Percentiles rank a stretch among this genome's conserved stretches.
These are phyloP conservation scores for Aspergillus wentii DNA, from an alignment of 495 filamentous ascomycete genomes.

Conservation along the genomic window DNA sequence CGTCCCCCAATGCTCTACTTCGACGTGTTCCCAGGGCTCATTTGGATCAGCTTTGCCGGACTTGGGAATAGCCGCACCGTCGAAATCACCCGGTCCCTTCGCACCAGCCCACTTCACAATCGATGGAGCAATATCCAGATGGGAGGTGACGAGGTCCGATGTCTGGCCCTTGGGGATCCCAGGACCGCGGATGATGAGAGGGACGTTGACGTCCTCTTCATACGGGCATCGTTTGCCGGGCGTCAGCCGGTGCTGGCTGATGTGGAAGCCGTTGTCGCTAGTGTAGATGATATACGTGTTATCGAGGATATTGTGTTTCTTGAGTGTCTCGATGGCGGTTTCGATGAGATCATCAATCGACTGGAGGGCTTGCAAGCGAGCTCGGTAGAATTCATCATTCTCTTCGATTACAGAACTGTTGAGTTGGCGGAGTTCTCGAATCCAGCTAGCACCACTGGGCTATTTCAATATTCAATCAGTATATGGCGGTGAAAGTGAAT, in stretches of 20 bases:
- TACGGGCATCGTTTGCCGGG: conserved; percentile 69
- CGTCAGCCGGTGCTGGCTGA: conserved; percentile 66
- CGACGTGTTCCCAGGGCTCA: conserved; percentile 53
- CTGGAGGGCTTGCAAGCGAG: too few relatives aligned
- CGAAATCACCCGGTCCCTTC: conserved; percentile 47
- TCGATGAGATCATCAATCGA: too few relatives aligned
- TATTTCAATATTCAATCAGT: too few relatives aligned
- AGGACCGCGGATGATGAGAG: conserved; percentile 57
- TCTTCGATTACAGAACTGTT: too few relatives aligned
- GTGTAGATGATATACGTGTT: conserved; percentile 71
- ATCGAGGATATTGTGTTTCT: too few relatives aligned
- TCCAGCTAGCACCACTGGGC: too few relatives aligned
- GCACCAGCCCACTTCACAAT: conserved; percentile 49
- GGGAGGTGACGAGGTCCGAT: conserved; percentile 57
- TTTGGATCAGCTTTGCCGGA: conserved; percentile 21
- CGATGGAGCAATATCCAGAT: conserved; percentile 66
- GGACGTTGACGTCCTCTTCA: conserved; percentile 71
- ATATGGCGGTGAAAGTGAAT: too few relatives aligned
- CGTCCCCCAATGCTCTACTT: conserved; percentile 60
- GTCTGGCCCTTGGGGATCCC: conserved; percentile 41
- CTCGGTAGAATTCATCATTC: too few relatives aligned
- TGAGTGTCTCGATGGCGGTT: too few relatives aligned
- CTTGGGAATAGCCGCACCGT: conserved; percentile 55
- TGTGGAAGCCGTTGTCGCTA: conserved; percentile 72
- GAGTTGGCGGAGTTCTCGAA: too few relatives aligned